Conservation (phyloP, 2,329 filamentous ascomycete species). For the Neopestalotiopsis rosae region DNA sequence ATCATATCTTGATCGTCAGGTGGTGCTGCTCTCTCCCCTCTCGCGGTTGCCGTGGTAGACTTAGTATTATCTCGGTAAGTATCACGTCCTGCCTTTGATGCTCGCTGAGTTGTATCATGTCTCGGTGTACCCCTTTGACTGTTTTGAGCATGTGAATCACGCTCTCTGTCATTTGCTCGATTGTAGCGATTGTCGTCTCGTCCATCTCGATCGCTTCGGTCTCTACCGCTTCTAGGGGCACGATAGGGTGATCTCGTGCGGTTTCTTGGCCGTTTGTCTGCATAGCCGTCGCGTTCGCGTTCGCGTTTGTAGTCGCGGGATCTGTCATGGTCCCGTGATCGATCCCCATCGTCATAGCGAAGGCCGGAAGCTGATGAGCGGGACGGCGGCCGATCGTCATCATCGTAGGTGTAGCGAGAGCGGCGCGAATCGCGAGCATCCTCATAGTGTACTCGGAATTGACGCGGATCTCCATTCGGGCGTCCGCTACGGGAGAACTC, state of each 20-base stretch:
- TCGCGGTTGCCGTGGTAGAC: conserved; percentile 54
- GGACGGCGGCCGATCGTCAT: conserved; percentile 58
- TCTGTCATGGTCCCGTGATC: conserved; percentile 38
- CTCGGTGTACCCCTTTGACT: conserved; percentile 52
- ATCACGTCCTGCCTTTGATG: conserved; percentile 63
- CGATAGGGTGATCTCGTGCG: conserved; percentile 36
- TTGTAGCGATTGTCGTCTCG: conserved; percentile 29
- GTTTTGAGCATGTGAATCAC: conserved; percentile 43
- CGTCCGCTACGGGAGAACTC: conserved; percentile 49
- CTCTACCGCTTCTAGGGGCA: conserved; percentile 32
- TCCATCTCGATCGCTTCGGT: conserved; percentile 29
- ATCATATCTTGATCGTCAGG: conserved; percentile 40
- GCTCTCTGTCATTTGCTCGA: conserved; percentile 34
- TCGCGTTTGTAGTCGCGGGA: conserved; percentile 50
- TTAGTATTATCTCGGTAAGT: conserved; percentile 70
- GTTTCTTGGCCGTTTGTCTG: conserved; percentile 61
- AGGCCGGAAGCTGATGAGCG: conserved; percentile 41
- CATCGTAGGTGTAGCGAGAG: conserved; percentile 58
- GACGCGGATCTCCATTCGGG: conserved; percentile 60
- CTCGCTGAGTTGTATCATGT: conserved; percentile 61
- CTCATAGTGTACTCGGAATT: conserved; percentile 68
- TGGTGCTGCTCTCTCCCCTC: conserved; percentile 32
- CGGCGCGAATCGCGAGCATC: conserved; percentile 53
- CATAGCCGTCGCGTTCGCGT: conserved; percentile 54
- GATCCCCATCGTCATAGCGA: conserved; percentile 58